Evolutionary conservation across 1,284 basidiomycete genomes (phyloP).

Genomic region (Leccinum angustisporum): DNA sequence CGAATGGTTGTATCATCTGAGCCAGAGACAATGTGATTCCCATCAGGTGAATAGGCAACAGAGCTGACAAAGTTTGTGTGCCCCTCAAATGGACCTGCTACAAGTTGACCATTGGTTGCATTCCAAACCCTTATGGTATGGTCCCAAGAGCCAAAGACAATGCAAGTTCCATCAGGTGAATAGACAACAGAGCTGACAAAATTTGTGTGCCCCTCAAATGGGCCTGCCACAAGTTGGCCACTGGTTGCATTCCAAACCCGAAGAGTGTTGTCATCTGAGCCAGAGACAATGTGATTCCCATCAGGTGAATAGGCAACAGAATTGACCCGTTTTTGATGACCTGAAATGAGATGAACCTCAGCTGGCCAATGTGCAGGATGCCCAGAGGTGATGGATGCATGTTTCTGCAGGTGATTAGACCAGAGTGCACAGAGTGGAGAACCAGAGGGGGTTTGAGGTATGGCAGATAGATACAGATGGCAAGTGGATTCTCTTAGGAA

Average conservation of each 20-base stretch:
- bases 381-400: background rate
- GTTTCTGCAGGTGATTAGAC: background rate
- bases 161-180: background rate
- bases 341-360: background rate
- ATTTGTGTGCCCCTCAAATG: background rate
- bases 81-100: background rate
- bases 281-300: background rate
- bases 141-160: background rate
- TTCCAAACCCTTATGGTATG: background rate
- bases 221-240: background rate
- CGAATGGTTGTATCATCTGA: background rate
- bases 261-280: background rate
- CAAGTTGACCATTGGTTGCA: background rate
- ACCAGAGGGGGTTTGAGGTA: background rate
- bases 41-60: background rate
- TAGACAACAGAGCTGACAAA: background rate
- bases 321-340: background rate
- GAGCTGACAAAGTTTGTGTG: background rate
- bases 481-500: background rate
- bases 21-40: background rate
- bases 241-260: background rate
- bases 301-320: background rate
- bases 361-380: background rate
- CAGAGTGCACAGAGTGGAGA: background rate
- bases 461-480: background rate